A percentile compares a stretch with the other conserved stretches of the same genome.
phyloP scores from a whole-genome alignment of 2,329 filamentous ascomycete genomes.

The Cercospora nicotianae region DNA sequence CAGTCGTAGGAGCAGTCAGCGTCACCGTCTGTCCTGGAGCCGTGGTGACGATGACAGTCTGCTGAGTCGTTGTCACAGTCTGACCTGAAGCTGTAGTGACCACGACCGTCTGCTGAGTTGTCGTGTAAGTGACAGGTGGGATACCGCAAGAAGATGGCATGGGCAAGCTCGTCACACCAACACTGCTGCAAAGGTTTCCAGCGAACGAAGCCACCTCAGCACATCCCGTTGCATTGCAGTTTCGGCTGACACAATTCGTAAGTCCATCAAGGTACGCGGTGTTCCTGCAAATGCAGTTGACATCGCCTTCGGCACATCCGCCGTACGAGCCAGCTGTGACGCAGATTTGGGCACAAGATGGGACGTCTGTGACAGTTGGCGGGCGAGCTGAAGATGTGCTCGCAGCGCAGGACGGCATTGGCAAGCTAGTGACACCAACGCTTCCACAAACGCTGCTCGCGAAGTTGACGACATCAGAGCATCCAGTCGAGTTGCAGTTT shows the following conservation, averaged over 20 bases:
- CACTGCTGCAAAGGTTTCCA: constrained; percentile 6
- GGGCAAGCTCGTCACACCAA: constrained; percentile 7
- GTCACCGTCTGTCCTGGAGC: background rate
- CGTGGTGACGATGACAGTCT: background rate
- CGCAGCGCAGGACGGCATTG: constrained; percentile 1
- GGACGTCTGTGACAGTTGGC: background rate
- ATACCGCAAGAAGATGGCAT: constrained; percentile 3
- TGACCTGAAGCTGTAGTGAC: constrained; percentile 1
- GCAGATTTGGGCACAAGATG: background rate
- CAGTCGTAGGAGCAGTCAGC: background rate
- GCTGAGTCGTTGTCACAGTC: background rate
- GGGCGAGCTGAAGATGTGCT: background rate
- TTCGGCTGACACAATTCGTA: background rate
- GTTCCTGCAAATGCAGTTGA: constrained; percentile 8
- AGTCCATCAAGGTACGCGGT: background rate
- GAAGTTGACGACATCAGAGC: background rate
- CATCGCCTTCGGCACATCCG: constrained; percentile 7
- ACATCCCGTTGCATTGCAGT: background rate
- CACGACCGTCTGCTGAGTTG: background rate
- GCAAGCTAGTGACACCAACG: constrained; percentile 8
- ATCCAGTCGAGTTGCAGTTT: background rate
- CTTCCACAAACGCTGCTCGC: constrained; percentile 1
- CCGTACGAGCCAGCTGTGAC: constrained; percentile 1
- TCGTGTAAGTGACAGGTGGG: background rate
- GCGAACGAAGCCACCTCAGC: constrained; percentile 4